These are phyloP conservation scores for Annulohypoxylon truncatum DNA, from an alignment of 2,329 filamentous ascomycete genomes.

Conservation along the genomic window DNA sequence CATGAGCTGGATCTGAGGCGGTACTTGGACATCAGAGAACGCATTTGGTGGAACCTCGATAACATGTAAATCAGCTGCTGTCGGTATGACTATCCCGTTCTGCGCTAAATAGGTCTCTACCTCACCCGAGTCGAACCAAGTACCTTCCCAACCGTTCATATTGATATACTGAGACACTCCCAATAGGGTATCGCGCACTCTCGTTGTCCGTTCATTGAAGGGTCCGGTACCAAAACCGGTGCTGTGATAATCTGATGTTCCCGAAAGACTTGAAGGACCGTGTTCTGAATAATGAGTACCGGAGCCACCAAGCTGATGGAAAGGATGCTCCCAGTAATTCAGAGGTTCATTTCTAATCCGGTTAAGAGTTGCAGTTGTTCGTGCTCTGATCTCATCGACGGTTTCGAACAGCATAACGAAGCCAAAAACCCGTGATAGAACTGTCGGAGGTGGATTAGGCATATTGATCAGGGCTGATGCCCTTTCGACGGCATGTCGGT, in stretches of 20 bases:
- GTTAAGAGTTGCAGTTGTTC: slow-evolving; percentile 53
- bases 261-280: slow-evolving; percentile 38
- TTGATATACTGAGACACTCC: slow-evolving; percentile 63
- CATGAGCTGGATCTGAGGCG: slow-evolving; percentile 20
- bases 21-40: slow-evolving; percentile 49
- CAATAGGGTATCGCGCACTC: slow-evolving; percentile 57
- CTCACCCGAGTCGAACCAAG: slow-evolving; percentile 82
- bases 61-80: slow-evolving; percentile 68
- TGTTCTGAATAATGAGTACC: slow-evolving; percentile 70
- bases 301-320: slow-evolving; percentile 73
- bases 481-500: slow-evolving; percentile 72
- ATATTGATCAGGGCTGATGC: slow-evolving; percentile 68
- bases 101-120: slow-evolving; percentile 78
- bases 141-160: slow-evolving; percentile 73
- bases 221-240: slow-evolving; percentile 60
- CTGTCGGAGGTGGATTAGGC: slow-evolving; percentile 59
- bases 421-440: slow-evolving; percentile 71
- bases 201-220: slow-evolving; percentile 55
- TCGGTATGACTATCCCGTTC: slow-evolving; percentile 71
- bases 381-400: slow-evolving; percentile 59
- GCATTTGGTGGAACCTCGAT: slow-evolving; percentile 64
- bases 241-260: slow-evolving; percentile 45
- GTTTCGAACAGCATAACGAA: slow-evolving; percentile 74
- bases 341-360: slow-evolving; percentile 58
- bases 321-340: slow-evolving; percentile 69